Base-by-base conservation (phyloP, 345 rosid species). In the Hypericum perforatum region DNA sequence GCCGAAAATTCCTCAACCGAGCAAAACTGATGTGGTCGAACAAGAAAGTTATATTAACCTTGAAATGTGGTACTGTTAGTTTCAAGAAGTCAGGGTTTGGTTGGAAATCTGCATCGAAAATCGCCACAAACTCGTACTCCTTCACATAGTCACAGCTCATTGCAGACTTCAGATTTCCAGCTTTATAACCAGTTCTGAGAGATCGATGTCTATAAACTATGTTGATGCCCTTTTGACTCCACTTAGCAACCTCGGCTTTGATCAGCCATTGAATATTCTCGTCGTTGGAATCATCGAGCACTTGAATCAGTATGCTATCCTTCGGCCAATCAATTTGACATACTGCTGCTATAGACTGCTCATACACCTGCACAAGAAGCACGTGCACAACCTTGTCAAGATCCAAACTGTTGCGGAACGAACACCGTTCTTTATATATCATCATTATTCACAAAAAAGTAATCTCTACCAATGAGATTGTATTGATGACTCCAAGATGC, bases 291-390 rank as follows among this genome's bases (percentile, higher is more conserved):
- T 86, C 95, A 42, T 86, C 95, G 3, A 86, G 95, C 67, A 86
- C 82, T 61, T 86, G 90, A 74, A 86, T 74, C 7, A 86, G 58
- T 44, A 86, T 38, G 16, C 73, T 65, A 37, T 86, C 88, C 63
- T 73, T 86, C 16, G 90, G 95, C 95, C 95, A 86, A 68, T 82
- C 85, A 57, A 86, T 70, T 64, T 82, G 95, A 66, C 95, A 80
- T 53, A 82, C 86, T 44, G 95, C 95, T 61, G 85, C 71, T 40
- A 82, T 86, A 43, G 95, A 86, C 67, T 86, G 90, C 47, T 80
- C 84, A 57, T 82, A 86, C 8, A 86, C 95, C 95, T 86, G 63
- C 37, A 68, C 32, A 22, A 4, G 56, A 59, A 45, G 51, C 51
- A 43, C 45, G 57, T 6, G 14, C 45, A 49, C 45, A 54, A 37